phyloP scores from a whole-genome alignment of 371 early-diverging fungal species.

The Entomophthora muscae region DNA sequence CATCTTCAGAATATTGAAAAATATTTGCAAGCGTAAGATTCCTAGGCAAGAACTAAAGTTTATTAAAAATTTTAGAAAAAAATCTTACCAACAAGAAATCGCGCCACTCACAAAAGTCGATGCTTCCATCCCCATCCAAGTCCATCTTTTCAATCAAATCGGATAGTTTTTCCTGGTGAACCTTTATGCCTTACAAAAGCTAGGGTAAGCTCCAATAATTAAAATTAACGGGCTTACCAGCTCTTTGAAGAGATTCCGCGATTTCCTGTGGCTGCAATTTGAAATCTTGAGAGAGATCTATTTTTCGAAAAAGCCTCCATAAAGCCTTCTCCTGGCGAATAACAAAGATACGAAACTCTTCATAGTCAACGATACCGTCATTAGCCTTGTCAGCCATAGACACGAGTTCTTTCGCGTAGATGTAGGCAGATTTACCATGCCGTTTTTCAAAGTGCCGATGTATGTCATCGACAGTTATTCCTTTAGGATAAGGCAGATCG shows the following conservation, averaged over 20 bases:
- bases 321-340: constrained; percentile 45
- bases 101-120: constrained; percentile 55
- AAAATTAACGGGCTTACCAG: constrained; percentile 13
- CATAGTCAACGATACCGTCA: constrained; percentile 40
- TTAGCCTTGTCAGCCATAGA: constrained; percentile 34
- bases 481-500: not conserved
- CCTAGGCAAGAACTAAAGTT: constrained; percentile 1
- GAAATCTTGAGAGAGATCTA: constrained; percentile 38
- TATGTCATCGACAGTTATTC: not conserved
- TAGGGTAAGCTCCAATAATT: not conserved
- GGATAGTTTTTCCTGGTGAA: constrained; percentile 38
- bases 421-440: constrained; percentile 22
- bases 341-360: constrained; percentile 52
- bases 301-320: constrained; percentile 43
- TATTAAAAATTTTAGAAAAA: not conserved
- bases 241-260: constrained; percentile 27
- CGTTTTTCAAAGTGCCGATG: not conserved
- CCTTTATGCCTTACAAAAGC: constrained; percentile 24
- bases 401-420: constrained; percentile 30
- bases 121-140: constrained; percentile 41
- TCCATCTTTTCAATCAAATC: constrained; percentile 47
- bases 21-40: constrained; percentile 17
- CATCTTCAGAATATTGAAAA: constrained; percentile 34
- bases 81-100: constrained; percentile 43
- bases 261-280: constrained; percentile 34